Evolutionary conservation across 2,329 filamentous ascomycete genomes (phyloP).

Genomic region (Trichoderma oligosporum): DNA sequence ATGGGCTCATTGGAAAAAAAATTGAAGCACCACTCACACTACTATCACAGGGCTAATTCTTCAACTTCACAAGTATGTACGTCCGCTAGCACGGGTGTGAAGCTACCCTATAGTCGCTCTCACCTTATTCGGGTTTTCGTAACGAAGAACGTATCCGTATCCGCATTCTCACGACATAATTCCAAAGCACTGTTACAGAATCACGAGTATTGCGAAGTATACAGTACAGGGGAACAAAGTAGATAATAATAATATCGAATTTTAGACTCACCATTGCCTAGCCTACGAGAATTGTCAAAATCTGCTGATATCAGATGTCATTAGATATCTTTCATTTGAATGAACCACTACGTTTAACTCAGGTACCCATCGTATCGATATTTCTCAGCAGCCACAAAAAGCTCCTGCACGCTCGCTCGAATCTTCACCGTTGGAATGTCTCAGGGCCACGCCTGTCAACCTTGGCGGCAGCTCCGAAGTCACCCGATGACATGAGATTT

Average conservation of each 20-base stretch:
- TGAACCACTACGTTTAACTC: not conserved
- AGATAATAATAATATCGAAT: not conserved
- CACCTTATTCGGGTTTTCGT: not conserved
- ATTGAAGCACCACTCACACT: no score
- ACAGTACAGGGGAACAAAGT: no score
- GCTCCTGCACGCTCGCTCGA: no score
- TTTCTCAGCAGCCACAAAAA: not conserved
- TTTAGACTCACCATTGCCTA: not conserved
- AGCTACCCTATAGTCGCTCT: not conserved
- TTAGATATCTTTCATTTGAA: not conserved
- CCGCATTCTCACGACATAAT: not conserved
- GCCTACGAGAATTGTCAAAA: not conserved
- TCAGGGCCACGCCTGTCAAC: not conserved
- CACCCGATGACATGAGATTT: slow-evolving; percentile 11
- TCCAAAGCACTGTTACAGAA: no score
- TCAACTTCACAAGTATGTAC: no score
- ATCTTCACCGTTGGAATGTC: not conserved
- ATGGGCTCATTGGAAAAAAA: no score
- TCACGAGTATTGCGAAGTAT: no score
- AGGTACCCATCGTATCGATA: not conserved
- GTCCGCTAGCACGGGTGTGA: not conserved
- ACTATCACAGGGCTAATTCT: no score
- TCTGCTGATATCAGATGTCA: not conserved
- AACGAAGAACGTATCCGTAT: slow-evolving; percentile 5
- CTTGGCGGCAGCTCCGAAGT: slow-evolving; percentile 3